Evolutionary conservation across 148 eudicot species (phyloP).

Genomic region (Diospyros kaki): DNA sequence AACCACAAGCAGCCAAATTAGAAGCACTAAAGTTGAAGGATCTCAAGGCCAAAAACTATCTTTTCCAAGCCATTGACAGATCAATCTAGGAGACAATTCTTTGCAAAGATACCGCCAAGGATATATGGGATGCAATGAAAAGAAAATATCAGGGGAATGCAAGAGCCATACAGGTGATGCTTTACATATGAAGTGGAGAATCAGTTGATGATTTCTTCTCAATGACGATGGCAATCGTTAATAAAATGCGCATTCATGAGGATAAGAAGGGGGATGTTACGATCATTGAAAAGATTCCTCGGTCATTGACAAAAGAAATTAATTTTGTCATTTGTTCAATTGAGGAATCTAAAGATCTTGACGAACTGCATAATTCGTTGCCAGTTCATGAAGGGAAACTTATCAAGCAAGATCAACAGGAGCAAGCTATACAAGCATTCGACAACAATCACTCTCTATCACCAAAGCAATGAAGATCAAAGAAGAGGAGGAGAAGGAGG

Average conservation of each 20-base stretch:
- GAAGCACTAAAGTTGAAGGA: background rate
- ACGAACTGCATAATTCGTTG: too few species aligned
- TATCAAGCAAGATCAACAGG: too few species aligned
- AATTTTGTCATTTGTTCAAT: background rate
- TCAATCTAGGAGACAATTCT: background rate
- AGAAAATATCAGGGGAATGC: background rate
- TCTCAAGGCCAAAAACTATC: background rate
- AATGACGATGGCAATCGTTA: background rate
- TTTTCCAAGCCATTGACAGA: background rate
- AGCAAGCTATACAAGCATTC: too few species aligned
- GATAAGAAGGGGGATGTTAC: background rate
- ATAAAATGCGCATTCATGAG: background rate
- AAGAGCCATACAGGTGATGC: background rate
- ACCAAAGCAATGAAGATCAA: too few species aligned
- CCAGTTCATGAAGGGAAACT: too few species aligned
- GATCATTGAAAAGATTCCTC: background rate
- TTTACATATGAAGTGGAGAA: background rate
- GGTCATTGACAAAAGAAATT: background rate
- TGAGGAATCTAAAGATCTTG: background rate
- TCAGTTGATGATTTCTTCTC: background rate
- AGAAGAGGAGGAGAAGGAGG: too few species aligned
- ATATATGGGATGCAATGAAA: slow-evolving; percentile 1
- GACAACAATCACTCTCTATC: too few species aligned
- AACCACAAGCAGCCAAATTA: background rate
- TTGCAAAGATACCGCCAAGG: background rate